These are phyloP conservation scores for Fraxinus quadrangulata DNA, from an alignment of 257 asterid species.

Conservation along the genomic window DNA sequence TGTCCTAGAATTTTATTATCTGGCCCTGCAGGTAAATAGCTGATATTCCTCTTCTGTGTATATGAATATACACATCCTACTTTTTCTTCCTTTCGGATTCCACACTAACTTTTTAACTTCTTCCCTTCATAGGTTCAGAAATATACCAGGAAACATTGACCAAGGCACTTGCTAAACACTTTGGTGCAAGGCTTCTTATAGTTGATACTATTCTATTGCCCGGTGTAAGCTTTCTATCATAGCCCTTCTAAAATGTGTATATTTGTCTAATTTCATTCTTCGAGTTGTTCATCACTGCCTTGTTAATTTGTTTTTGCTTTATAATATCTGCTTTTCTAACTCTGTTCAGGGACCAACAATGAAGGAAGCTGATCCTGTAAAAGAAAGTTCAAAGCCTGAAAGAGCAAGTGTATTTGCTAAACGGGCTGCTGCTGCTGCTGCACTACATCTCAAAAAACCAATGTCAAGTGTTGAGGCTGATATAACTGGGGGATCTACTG, in stretches of 20 bases:
- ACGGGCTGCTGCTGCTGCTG: conserved; percentile 44
- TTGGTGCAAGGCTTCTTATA: conserved; percentile 60
- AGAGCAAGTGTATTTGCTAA: conserved; percentile 62
- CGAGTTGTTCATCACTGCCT: background rate
- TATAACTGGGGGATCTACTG: conserved; percentile 57
- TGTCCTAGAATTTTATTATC: conserved; percentile 81
- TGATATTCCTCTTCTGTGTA: background rate
- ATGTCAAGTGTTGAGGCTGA: conserved; percentile 75
- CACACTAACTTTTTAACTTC: background rate
- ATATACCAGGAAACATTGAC: conserved; percentile 78
- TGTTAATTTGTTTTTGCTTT: background rate
- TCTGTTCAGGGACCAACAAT: conserved; percentile 56
- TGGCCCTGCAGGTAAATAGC: conserved; percentile 75
- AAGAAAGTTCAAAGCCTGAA: conserved; percentile 69
- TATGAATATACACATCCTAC: conserved; percentile 4
- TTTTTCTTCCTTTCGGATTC: conserved; percentile 4
- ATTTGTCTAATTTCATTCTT: conserved; percentile 11
- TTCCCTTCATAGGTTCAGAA: conserved; percentile 63
- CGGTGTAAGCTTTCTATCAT: conserved; percentile 62
- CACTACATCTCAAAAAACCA: conserved; percentile 67
- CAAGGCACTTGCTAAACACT: conserved; percentile 77
- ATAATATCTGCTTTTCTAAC: conserved; percentile 10
- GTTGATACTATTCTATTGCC: conserved; percentile 67
- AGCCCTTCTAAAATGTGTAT: conserved; percentile 12
- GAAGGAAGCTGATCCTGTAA: conserved; percentile 64